Conservation (phyloP, 106 monocot species). For the Allium cepa region DNA sequence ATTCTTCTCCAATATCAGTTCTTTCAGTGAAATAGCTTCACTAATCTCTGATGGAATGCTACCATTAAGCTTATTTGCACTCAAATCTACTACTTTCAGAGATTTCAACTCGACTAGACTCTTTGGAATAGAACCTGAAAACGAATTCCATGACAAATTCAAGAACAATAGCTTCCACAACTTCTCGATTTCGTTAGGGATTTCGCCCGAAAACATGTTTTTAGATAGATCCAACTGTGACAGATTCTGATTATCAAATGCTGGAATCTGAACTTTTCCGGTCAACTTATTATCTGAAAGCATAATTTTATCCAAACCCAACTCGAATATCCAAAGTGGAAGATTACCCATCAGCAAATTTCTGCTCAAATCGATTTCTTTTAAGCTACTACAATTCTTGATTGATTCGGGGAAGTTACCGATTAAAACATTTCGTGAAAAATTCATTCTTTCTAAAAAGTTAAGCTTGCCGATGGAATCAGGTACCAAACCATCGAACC, state of each 20-base stretch:
- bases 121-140: constrained; percentile 44
- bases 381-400: constrained; percentile 26
- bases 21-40: constrained; percentile 25
- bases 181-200: constrained; percentile 42
- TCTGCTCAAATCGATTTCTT: constrained; percentile 48
- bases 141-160: constrained; percentile 53
- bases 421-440: constrained; percentile 51
- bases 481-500: constrained; percentile 52
- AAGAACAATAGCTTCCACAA: constrained; percentile 30
- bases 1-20: constrained; percentile 35
- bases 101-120: constrained; percentile 36
- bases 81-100: constrained; percentile 53
- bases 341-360: constrained; percentile 62
- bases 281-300: constrained; percentile 54
- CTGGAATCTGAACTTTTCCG: constrained; percentile 38
- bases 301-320: constrained; percentile 39
- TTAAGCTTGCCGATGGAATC: constrained; percentile 49
- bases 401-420: constrained; percentile 79
- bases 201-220: constrained; percentile 47
- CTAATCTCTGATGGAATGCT: constrained; percentile 62
- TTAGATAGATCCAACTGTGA: constrained; percentile 57
- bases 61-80: constrained; percentile 47
- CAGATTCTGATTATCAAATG: constrained; percentile 10
- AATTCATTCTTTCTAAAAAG: constrained; percentile 35
- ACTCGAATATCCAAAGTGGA: constrained; percentile 62